These are phyloP conservation scores for Cajanus cajan DNA, from an alignment of 306 rosid genomes.

Conservation along the genomic window DNA sequence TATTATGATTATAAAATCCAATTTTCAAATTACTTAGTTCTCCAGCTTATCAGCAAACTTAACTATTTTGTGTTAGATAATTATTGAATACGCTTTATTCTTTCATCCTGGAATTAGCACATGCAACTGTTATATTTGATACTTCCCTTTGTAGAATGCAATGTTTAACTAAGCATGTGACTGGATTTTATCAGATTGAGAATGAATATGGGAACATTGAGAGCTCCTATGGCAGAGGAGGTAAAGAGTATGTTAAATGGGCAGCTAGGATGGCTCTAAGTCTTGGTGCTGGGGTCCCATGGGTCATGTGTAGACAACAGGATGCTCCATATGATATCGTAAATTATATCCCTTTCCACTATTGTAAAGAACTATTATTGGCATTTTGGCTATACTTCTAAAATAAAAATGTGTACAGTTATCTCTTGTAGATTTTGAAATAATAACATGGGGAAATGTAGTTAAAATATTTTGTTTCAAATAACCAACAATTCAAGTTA, in stretches of 20 bases:
- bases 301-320: slow-evolving; percentile 97
- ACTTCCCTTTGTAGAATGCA: slow-evolving; percentile 16
- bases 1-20: not conserved
- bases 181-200: slow-evolving; percentile 73
- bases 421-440: slow-evolving; percentile 8
- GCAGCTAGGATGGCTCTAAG: slow-evolving; percentile 88
- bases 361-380: slow-evolving; percentile 10
- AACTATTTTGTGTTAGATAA: slow-evolving; percentile 3
- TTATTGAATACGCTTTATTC: slow-evolving; percentile 13
- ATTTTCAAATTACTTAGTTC: slow-evolving; percentile 1
- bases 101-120: slow-evolving; percentile 18
- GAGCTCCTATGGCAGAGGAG: slow-evolving; percentile 65
- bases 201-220: slow-evolving; percentile 96
- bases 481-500: slow-evolving; percentile 1
- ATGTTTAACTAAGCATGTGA: slow-evolving; percentile 31
- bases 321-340: slow-evolving; percentile 89
- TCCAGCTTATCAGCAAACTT: slow-evolving; percentile 20
- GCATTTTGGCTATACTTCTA: slow-evolving; percentile 23
- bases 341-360: slow-evolving; percentile 35
- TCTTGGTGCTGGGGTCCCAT: slow-evolving; percentile 94
- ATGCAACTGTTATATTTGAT: slow-evolving; percentile 13
- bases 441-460: not conserved
- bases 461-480: slow-evolving; percentile 4
- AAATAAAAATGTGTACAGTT: slow-evolving; percentile 19
- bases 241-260: slow-evolving; percentile 90